Percentiles rank a stretch among this genome's conserved stretches.
Conservation (phyloP, 2,329 filamentous ascomycete genomes). For the Xylariaceae sp. region DNA sequence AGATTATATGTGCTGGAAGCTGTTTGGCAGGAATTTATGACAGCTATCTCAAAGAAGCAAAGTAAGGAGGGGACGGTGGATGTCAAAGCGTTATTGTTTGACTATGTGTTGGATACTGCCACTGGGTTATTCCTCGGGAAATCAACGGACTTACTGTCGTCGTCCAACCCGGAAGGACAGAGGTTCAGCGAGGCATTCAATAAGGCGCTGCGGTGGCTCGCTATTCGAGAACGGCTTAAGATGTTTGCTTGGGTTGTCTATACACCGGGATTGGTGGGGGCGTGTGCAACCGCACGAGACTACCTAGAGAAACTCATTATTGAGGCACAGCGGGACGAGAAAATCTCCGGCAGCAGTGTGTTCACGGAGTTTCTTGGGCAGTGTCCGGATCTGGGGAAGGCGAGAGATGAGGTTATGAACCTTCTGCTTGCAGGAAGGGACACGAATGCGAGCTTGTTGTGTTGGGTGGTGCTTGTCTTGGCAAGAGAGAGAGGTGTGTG, state of each 20-base stretch:
- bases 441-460: neutral
- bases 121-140: constrained; percentile 1
- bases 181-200: constrained; percentile 1
- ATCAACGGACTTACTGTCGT: neutral
- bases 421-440: constrained; percentile 2
- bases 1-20: neutral
- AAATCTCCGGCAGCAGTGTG: neutral
- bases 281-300: neutral
- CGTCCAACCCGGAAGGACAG: neutral
- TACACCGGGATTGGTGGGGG: neutral
- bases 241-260: constrained; percentile 4
- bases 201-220: neutral
- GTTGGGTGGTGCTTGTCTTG: constrained; percentile 1
- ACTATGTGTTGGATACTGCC: neutral
- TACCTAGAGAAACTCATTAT: constrained; percentile 3
- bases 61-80: neutral
- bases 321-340: neutral
- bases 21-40: constrained; percentile 1
- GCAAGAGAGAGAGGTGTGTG: neutral
- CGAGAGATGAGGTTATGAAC: constrained; percentile 4
- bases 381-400: neutral
- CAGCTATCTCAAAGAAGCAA: neutral
- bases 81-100: neutral
- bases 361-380: constrained; percentile 1
- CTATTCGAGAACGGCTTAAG: constrained; percentile 2